phyloP scores from a whole-genome alignment of 2,329 filamentous ascomycete genomes.

The Pochonia chlamydosporia region DNA sequence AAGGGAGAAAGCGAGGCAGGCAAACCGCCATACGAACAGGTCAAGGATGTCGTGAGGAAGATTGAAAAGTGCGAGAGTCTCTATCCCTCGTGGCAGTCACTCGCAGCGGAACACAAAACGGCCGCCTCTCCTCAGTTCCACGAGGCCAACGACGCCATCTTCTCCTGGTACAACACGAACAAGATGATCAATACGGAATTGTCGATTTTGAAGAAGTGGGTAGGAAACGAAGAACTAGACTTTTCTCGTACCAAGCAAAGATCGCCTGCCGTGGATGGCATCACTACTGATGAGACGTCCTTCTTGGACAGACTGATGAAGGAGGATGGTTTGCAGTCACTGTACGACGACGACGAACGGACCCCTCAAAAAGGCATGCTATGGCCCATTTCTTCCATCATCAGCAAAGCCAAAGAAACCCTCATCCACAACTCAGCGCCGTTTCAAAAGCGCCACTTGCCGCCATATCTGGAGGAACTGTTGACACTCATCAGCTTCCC shows the following conservation, averaged over 20 bases:
- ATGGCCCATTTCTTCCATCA: conserved; percentile 74
- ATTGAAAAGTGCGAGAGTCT: conserved; percentile 84
- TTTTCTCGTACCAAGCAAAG: conserved; percentile 71
- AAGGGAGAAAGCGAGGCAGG: conserved; percentile 89
- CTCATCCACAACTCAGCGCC: conserved; percentile 79
- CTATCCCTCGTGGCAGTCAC: conserved; percentile 73
- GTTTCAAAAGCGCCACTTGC: conserved; percentile 84
- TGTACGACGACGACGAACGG: conserved; percentile 65
- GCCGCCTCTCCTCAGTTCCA: conserved; percentile 72
- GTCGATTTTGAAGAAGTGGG: conserved; percentile 87
- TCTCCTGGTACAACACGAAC: conserved; percentile 96
- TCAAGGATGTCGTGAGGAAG: conserved; percentile 81
- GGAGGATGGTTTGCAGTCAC: conserved; percentile 86
- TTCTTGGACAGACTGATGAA: conserved; percentile 95
- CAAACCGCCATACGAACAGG: conserved; percentile 81
- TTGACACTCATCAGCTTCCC: conserved; percentile 96
- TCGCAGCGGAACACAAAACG: conserved; percentile 69
- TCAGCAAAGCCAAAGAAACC: conserved; percentile 88
- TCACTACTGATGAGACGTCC: conserved; percentile 78
- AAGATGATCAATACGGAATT: conserved; percentile 94
- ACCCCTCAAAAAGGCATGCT: conserved; percentile 66
- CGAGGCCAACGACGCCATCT: conserved; percentile 80
- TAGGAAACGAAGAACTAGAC: conserved; percentile 91
- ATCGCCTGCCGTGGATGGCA: conserved; percentile 58
- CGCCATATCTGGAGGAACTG: conserved; percentile 93